Percentiles rank a stretch among this genome's conserved stretches.
phyloP scores from a whole-genome alignment of 257 asterid species.

The Nicotiana benthamiana region DNA sequence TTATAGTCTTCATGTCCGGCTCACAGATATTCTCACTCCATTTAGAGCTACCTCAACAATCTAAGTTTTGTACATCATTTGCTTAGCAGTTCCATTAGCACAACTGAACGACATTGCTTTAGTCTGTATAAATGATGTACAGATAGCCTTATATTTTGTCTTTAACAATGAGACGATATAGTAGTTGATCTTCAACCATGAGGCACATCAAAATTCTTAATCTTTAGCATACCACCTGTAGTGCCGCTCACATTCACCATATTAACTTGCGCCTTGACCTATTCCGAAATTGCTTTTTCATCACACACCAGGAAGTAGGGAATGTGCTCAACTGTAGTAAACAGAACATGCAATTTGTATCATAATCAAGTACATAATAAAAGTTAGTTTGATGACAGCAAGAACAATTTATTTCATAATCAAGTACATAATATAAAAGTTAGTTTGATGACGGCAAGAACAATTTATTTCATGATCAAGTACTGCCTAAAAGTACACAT shows the following conservation, averaged over 20 bases:
- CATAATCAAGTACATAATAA: background rate
- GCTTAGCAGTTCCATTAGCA: background rate
- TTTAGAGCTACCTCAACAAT: background rate
- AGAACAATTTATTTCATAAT: background rate
- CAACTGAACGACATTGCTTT: background rate
- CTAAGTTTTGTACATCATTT: background rate
- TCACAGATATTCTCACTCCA: background rate
- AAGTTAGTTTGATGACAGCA: background rate
- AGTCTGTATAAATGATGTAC: background rate
- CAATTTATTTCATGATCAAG: background rate
- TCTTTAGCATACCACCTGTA: background rate
- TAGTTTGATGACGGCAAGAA: background rate
- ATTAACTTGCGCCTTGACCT: slow-evolving; percentile 46
- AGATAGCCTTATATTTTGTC: background rate
- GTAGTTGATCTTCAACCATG: background rate
- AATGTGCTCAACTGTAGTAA: slow-evolving; percentile 67
- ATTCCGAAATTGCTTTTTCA: slow-evolving; percentile 57
- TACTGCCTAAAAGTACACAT: background rate
- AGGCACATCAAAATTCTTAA: background rate
- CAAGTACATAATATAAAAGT: background rate
- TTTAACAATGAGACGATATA: background rate
- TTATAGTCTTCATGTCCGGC: background rate
- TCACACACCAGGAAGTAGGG: slow-evolving; percentile 65
- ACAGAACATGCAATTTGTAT: slow-evolving; percentile 3
- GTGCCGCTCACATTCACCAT: slow-evolving; percentile 35